phyloP scores from a whole-genome alignment of 2,329 filamentous ascomycete species.

The Penicillium corylophilum region DNA sequence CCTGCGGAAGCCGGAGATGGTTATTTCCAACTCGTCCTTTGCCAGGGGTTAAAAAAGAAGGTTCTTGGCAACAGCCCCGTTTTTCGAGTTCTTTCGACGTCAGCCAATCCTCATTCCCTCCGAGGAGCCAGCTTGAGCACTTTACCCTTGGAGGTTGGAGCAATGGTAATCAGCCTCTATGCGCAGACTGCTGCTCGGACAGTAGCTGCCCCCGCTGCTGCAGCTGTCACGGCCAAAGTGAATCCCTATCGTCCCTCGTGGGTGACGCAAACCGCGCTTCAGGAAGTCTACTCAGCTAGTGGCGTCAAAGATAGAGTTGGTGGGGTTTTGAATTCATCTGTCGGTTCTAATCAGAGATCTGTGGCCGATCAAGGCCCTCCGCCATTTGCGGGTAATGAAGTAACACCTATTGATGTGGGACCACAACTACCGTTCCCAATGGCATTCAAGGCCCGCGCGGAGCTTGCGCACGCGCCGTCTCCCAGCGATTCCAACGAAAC shows the following conservation, averaged over 20 bases:
- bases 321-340: slow-evolving; percentile 39
- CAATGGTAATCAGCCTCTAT: slow-evolving; percentile 45
- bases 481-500: slow-evolving; percentile 52
- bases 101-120: slow-evolving; percentile 59
- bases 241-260: slow-evolving; percentile 30
- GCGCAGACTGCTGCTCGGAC: slow-evolving; percentile 36
- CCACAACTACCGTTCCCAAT: slow-evolving; percentile 34
- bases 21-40: slow-evolving; percentile 68
- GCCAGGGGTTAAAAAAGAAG: slow-evolving; percentile 55
- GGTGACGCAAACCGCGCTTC: slow-evolving; percentile 32
- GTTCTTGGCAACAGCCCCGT: slow-evolving; percentile 65
- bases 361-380: slow-evolving; percentile 28
- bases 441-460: slow-evolving; percentile 25
- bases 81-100: slow-evolving; percentile 68
- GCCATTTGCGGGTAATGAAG: neutral
- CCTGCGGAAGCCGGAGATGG: slow-evolving; percentile 64
- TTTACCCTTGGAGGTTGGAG: slow-evolving; percentile 64
- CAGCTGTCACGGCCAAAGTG: slow-evolving; percentile 27
- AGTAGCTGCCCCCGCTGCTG: slow-evolving; percentile 23
- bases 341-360: slow-evolving; percentile 30
- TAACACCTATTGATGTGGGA: slow-evolving; percentile 26
- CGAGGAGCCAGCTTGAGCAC: slow-evolving; percentile 65
- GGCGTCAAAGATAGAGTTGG: slow-evolving; percentile 27
- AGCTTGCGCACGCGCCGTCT: neutral
- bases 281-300: slow-evolving; percentile 33